Base-by-base conservation (phyloP, 495 filamentous ascomycete species). In the Massariosphaeria phaeospora region DNA sequence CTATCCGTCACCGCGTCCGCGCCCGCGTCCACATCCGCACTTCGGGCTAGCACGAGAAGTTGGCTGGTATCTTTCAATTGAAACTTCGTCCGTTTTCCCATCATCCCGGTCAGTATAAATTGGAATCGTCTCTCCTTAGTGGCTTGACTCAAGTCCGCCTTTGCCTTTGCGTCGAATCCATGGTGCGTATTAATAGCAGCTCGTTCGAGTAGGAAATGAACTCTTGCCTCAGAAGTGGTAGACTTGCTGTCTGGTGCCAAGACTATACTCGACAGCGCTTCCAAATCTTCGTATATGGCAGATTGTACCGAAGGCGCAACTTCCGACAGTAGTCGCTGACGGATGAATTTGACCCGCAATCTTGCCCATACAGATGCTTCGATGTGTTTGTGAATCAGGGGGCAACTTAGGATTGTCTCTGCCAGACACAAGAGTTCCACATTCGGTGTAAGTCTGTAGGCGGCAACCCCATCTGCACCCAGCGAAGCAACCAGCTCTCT, bases 1-100 rank as follows among this genome's bases (percentile, higher is more conserved):
- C n/a, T n/a, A n/a, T n/a, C n/a, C n/a, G n/a, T n/a, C n/a, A n/a
- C n/a, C 2, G 48, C 35, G 3, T 27, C 26, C 1, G 42, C 62
- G 24, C 47, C 52, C 33, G 45, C 25, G 2, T 25, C 52, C 20
- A 29, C 29, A 30, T 69, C 71, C 0, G 66, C 67, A 66, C 90
- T 96, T 67, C 82, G 86, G 0, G 94, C 93, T 30, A 97, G 69
- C 9, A 99, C 89, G 1, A 99, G 86, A 12, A 99, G 76, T 69
- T 97, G 93, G 61, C 87, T 95, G 60, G 83, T 84, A 62, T 89
- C 89, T 18, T 84, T 86, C 55, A 93, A 79, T 69, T 99, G 93
- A 65, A 87, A 99, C 65, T 84, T 89, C 1, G 93, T 99, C 51
- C 93, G 75, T 72, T 96, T 97, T 36, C 90, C 93, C 59, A 96